Conservation (phyloP, 2,329 filamentous ascomycete species). For the Raffaelea albimanens region DNA sequence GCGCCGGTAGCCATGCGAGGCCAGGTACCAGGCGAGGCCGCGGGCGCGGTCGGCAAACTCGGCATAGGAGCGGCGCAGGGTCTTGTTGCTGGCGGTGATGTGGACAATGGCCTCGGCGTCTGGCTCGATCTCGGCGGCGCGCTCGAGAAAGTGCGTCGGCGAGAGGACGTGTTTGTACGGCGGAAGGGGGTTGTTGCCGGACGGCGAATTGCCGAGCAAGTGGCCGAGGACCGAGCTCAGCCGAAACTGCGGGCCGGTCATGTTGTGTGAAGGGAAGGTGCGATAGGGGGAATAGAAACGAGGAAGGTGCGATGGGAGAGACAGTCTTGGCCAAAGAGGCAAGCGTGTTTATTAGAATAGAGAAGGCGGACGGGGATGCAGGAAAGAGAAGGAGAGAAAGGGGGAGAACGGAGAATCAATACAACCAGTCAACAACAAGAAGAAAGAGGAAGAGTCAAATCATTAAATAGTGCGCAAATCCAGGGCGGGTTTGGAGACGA, state of each 20-base stretch:
- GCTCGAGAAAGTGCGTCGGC: conserved; percentile 72
- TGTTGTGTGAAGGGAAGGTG: conserved; percentile 19
- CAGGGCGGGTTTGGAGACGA: not conserved
- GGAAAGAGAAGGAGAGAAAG: not conserved
- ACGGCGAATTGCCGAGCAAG: conserved; percentile 23
- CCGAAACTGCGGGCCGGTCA: conserved; percentile 57
- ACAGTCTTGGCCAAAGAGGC: too few species aligned
- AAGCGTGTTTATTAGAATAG: too few species aligned
- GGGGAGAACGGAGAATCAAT: not conserved
- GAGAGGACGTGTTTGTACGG: conserved; percentile 67
- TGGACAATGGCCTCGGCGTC: conserved; percentile 79
- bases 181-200: not conserved
- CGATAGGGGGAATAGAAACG: too few species aligned
- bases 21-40: conserved; percentile 80
- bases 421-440: not conserved
- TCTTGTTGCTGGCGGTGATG: conserved; percentile 65
- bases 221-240: conserved; percentile 48
- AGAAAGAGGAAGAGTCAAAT: not conserved
- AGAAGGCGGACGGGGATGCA: not conserved
- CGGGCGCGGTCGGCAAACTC: conserved; percentile 78
- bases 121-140: conserved; percentile 82
- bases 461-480: not conserved
- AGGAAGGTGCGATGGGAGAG: too few species aligned
- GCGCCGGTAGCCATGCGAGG: conserved; percentile 61
- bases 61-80: conserved; percentile 67